Conservation (phyloP, 768 basidiomycete genomes). For the Boletus reticuloceps region DNA sequence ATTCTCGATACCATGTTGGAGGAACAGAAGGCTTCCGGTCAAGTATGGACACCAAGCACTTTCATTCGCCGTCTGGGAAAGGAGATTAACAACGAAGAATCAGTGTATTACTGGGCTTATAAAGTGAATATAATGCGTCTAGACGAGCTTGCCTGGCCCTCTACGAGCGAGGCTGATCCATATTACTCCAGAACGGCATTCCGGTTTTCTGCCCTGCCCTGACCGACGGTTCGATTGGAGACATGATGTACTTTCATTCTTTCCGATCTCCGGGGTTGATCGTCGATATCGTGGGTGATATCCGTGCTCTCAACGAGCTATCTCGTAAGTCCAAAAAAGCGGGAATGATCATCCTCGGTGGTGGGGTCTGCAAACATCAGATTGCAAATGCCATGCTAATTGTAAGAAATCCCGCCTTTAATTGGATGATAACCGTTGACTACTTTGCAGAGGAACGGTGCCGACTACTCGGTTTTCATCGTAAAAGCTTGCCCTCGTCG, state of each 20-base stretch:
- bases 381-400: constrained; percentile 99
- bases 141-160: constrained; percentile 8
- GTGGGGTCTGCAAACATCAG: constrained; percentile 98
- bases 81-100: constrained; percentile 96
- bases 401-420: constrained; percentile 43
- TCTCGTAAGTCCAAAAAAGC: constrained; percentile 87
- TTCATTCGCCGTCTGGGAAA: constrained; percentile 94
- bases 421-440: constrained; percentile 1
- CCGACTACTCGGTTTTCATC: constrained; percentile 96
- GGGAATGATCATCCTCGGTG: constrained; percentile 97
- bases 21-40: constrained; percentile 73
- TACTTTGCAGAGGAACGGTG: constrained; percentile 80
- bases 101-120: constrained; percentile 99
- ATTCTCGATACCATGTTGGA: constrained; percentile 87
- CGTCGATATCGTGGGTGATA: constrained; percentile 94
- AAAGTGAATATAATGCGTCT: constrained; percentile 64
- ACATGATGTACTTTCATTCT: constrained; percentile 99
- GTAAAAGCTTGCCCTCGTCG: constrained; percentile 39
- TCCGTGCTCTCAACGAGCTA: constrained; percentile 86
- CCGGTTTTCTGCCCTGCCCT: constrained; percentile 98
- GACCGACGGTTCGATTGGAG: constrained; percentile 96
- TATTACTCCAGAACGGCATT: constrained; percentile 78
- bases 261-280: constrained; percentile 82
- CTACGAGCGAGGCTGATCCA: constrained; percentile 24
- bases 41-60: constrained; percentile 89